Percentiles rank a stretch among this genome's conserved stretches.
Conservation (phyloP, 371 early-diverging fungal species). For the Capniomyces stellatus region DNA sequence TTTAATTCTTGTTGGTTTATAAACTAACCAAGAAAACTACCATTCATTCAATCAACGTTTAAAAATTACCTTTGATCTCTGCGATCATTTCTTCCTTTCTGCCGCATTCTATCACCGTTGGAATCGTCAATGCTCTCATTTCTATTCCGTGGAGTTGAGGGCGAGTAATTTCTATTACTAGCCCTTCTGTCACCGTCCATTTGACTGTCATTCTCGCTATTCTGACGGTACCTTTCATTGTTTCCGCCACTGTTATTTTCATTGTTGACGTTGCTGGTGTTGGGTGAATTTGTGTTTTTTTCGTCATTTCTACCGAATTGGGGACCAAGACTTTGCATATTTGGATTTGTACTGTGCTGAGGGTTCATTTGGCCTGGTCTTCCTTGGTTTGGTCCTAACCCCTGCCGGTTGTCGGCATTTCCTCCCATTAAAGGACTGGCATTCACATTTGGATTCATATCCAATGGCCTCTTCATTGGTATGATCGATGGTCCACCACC, state of each 20-base stretch:
- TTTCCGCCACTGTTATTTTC: neutral
- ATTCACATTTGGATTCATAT: neutral
- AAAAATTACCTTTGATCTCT: neutral
- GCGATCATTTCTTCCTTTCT: neutral
- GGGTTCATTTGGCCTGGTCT: too few species aligned
- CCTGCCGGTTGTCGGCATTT: too few species aligned
- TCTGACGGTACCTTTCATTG: neutral
- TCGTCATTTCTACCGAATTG: neutral
- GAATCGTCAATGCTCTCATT: neutral
- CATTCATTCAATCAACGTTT: too few species aligned
- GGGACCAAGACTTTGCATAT: neutral
- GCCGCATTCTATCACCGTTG: neutral
- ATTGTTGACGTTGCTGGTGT: neutral
- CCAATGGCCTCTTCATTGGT: neutral
- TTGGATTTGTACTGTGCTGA: neutral
- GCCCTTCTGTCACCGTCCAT: neutral
- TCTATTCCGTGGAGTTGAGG: neutral
- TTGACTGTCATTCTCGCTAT: neutral
- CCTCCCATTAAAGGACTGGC: too few species aligned
- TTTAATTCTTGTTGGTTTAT: too few species aligned
- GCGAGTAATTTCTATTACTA: neutral
- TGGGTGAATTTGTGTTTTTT: neutral
- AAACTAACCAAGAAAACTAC: too few species aligned
- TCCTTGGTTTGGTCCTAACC: too few species aligned
- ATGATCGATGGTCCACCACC: neutral